phyloP scores from a whole-genome alignment of 441 rosid genomes.

The Hura crepitans region DNA sequence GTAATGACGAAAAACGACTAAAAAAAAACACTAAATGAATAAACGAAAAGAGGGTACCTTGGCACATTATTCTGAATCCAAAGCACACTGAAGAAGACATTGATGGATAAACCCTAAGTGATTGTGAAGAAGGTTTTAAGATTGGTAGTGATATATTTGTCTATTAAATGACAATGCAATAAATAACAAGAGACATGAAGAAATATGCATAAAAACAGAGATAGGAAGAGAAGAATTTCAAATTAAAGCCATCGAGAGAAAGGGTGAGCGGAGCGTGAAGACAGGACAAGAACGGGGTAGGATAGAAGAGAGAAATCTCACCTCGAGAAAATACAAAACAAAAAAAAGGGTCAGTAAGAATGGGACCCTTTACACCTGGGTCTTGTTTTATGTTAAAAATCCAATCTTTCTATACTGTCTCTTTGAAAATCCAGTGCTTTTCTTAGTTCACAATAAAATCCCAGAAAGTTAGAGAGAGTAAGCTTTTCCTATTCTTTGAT shows the following conservation, averaged over 20 bases:
- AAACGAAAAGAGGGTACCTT: too few relatives aligned
- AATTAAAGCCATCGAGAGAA: conserved; percentile 42
- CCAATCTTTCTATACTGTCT: not conserved
- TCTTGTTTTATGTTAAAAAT: not conserved
- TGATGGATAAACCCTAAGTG: conserved; percentile 1
- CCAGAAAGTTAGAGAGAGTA: not conserved
- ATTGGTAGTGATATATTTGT: conserved; percentile 7
- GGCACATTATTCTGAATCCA: too few relatives aligned
- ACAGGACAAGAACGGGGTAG: conserved; percentile 18
- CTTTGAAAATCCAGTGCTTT: not conserved
- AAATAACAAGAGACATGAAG: conserved; percentile 27
- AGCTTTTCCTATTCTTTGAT: not conserved
- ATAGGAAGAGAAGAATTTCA: conserved; percentile 32
- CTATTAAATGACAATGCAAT: conserved; percentile 16
- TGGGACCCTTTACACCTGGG: conserved; percentile 15
- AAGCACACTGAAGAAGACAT: not conserved
- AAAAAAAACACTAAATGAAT: not conserved
- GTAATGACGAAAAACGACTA: not conserved
- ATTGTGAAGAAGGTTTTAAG: not conserved
- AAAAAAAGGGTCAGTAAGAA: not conserved
- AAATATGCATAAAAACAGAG: conserved; percentile 34
- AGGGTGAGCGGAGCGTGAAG: conserved; percentile 30
- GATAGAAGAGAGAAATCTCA: conserved; percentile 37
- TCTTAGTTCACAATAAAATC: conserved; percentile 10
- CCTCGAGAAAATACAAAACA: conserved; percentile 60